Evolutionary conservation across 805 yeast genomes (phyloP).

Genomic region (Wickerhamomyces bovis): DNA sequence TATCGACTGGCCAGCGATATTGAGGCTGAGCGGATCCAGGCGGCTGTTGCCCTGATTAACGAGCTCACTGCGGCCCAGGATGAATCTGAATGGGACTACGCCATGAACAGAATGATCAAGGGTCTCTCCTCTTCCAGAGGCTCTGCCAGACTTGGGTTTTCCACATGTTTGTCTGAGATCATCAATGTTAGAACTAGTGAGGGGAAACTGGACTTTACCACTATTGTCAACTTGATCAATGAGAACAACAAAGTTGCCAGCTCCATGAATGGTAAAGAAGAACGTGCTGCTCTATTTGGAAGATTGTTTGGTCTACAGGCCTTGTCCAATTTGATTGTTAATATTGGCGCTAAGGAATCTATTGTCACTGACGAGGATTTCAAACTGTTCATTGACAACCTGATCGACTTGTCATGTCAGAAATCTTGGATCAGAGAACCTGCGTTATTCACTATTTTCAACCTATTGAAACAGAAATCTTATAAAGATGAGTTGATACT

Average conservation of each 20-base stretch:
- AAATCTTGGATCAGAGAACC: slow-evolving; percentile 90
- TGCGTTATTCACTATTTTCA: slow-evolving; percentile 62
- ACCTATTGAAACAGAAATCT: slow-evolving; percentile 34
- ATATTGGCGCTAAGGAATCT: slow-evolving; percentile 1
- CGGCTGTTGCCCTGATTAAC: slow-evolving; percentile 60
- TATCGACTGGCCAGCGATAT: slow-evolving; percentile 73
- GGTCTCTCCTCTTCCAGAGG: slow-evolving; percentile 82
- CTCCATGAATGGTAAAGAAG: slow-evolving; percentile 70
- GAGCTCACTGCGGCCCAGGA: slow-evolving; percentile 44
- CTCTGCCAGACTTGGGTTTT: slow-evolving; percentile 80
- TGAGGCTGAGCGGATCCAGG: slow-evolving; percentile 61
- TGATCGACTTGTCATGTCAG: slow-evolving; percentile 50
- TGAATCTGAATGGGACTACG: slow-evolving; percentile 71
- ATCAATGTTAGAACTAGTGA: slow-evolving; percentile 30
- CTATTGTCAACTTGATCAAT: slow-evolving; percentile 31
- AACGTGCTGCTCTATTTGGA: slow-evolving; percentile 76
- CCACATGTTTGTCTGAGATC: slow-evolving; percentile 78
- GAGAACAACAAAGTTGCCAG: slow-evolving; percentile 33
- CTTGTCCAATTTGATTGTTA: slow-evolving; percentile 39
- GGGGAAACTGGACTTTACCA: slow-evolving; percentile 30
- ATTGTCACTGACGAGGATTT: slow-evolving; percentile 25
- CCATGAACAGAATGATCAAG: slow-evolving; percentile 67
- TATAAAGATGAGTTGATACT: slow-evolving; percentile 16
- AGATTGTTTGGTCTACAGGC: slow-evolving; percentile 79
- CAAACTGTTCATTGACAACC: slow-evolving; percentile 34